Percentiles rank a stretch among this genome's conserved stretches.
These are phyloP conservation scores for Yamadazyma oceani DNA, from an alignment of 1,139 yeast species.

Conservation along the genomic window DNA sequence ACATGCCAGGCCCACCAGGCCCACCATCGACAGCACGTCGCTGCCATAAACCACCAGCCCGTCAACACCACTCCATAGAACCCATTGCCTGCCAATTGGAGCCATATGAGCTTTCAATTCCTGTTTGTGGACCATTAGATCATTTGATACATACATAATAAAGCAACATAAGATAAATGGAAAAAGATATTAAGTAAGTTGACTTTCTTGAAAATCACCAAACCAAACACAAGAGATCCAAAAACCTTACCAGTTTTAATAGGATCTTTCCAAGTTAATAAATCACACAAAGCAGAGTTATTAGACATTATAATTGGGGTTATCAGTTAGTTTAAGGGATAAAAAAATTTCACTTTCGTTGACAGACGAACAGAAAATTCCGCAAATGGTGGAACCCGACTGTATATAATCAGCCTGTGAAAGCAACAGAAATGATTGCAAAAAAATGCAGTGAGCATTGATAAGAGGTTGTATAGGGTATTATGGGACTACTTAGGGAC, in stretches of 20 bases:
- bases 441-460: no score
- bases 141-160: conserved; percentile 38
- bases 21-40: no score
- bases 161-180: conserved; percentile 49
- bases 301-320: conserved; percentile 12
- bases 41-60: no score
- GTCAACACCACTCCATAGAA: no score
- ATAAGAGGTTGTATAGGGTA: no score
- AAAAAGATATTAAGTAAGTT: conserved; percentile 69
- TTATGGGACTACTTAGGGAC: no score
- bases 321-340: conserved; percentile 8
- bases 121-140: not conserved
- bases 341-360: conserved; percentile 3
- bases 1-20: no score
- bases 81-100: no score
- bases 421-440: no score
- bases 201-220: conserved; percentile 67
- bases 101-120: no score
- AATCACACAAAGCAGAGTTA: conserved; percentile 19
- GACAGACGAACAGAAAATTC: not conserved
- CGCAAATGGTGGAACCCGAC: no score
- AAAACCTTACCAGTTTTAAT: conserved; percentile 73
- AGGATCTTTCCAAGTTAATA: conserved; percentile 86
- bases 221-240: conserved; percentile 58
- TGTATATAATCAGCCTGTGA: no score